These are phyloP conservation scores for Rosa persica DNA, from an alignment of 306 rosid species.

Conservation along the genomic window DNA sequence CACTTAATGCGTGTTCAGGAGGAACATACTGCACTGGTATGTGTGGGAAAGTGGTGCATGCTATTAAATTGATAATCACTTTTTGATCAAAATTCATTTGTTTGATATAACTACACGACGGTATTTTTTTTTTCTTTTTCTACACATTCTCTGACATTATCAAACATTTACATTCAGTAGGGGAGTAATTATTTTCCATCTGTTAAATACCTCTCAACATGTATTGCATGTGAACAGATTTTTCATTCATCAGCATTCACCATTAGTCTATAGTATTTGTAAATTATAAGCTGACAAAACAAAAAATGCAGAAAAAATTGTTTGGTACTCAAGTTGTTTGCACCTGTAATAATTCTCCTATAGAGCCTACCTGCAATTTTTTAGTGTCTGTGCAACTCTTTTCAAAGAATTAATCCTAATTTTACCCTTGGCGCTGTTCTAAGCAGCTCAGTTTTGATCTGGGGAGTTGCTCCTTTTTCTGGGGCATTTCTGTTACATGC, in stretches of 20 bases:
- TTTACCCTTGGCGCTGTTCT: background rate
- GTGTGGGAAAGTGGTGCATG: conserved; percentile 26
- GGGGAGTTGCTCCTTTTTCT: background rate
- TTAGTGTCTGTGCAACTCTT: background rate
- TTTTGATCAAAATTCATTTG: background rate
- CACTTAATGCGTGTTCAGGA: conserved; percentile 59
- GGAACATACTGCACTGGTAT: conserved; percentile 70
- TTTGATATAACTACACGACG: background rate
- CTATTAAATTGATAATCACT: conserved; percentile 19
- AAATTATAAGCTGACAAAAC: background rate
- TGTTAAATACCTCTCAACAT: conserved; percentile 6
- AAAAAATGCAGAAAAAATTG: background rate
- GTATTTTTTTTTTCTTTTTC: conserved; percentile 1
- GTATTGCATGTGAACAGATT: background rate
- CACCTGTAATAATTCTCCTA: background rate
- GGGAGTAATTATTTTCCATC: background rate
- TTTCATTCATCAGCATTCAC: background rate
- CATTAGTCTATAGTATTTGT: background rate
- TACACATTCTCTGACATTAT: background rate
- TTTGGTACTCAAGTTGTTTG: background rate
- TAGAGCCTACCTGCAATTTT: background rate
- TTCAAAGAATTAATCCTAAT: background rate
- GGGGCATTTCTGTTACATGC: background rate
- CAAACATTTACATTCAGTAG: conserved; percentile 1
- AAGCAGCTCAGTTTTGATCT: background rate